Conservation (phyloP, 495 filamentous ascomycete species). For the Talaromyces adpressus region DNA sequence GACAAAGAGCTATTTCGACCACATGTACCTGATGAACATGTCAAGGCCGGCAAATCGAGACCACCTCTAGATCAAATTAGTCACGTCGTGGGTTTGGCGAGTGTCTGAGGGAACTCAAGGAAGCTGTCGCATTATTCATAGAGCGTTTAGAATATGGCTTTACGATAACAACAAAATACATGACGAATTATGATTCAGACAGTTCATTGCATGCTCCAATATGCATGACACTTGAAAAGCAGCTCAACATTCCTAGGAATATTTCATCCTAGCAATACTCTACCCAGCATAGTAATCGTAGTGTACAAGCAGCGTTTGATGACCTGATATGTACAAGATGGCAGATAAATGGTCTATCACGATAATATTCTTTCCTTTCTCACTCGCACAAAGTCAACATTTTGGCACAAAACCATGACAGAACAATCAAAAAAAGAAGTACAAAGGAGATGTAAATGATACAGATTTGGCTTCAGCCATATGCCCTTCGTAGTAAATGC, state of each 20-base stretch:
- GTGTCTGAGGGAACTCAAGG: slow-evolving; percentile 19
- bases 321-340: slow-evolving; percentile 45
- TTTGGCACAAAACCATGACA: slow-evolving; percentile 20
- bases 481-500: slow-evolving; percentile 14
- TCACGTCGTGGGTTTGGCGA: slow-evolving; percentile 6
- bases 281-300: slow-evolving; percentile 23
- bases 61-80: not conserved
- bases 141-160: not conserved
- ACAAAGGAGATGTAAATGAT: slow-evolving; percentile 28
- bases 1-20: slow-evolving; percentile 11
- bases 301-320: slow-evolving; percentile 34
- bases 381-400: slow-evolving; percentile 25
- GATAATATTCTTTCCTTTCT: slow-evolving; percentile 34
- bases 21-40: not conserved
- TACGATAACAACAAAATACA: not conserved
- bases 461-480: slow-evolving; percentile 37
- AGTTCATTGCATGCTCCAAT: not conserved
- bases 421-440: slow-evolving; percentile 40
- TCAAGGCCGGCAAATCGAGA: not conserved
- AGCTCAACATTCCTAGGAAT: not conserved
- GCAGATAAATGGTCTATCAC: slow-evolving; percentile 38
- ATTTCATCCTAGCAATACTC: not conserved
- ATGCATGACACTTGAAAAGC: not conserved
- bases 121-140: not conserved
- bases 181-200: not conserved